These are phyloP conservation scores for Colletotrichum destructivum DNA, from an alignment of 2,329 filamentous ascomycete species.

Conservation along the genomic window DNA sequence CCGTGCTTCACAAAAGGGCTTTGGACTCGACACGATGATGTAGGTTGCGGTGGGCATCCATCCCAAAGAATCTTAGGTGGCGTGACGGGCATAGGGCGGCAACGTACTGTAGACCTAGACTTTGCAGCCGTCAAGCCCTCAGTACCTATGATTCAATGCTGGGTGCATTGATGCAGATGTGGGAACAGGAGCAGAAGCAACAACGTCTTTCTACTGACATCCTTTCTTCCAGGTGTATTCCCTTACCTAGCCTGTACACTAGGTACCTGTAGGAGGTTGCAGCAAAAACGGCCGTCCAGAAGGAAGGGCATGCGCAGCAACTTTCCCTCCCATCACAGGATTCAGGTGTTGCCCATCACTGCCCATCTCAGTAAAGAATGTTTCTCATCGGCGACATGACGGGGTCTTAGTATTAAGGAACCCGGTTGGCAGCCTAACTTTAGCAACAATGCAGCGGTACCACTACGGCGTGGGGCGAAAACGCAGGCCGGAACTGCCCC, in stretches of 20 bases:
- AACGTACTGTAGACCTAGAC: not conserved
- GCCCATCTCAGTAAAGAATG: constrained; percentile 21
- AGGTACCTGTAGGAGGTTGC: too few relatives aligned
- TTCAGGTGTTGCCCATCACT: constrained; percentile 20
- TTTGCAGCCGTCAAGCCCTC: not conserved
- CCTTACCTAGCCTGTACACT: too few relatives aligned
- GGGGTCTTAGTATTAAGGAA: constrained; percentile 3
- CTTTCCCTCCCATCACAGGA: not conserved
- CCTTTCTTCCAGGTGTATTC: too few relatives aligned
- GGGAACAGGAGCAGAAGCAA: constrained; percentile 6
- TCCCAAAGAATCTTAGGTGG: constrained; percentile 21
- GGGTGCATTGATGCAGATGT: not conserved
- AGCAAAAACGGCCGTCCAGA: not conserved
- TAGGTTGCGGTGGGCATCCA: constrained; percentile 28
- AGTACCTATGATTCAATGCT: too few relatives aligned
- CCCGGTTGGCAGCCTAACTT: constrained; percentile 31
- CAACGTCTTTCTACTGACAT: not conserved
- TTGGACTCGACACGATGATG: constrained; percentile 13
- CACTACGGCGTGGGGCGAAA: constrained; percentile 25
- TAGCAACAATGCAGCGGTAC: constrained; percentile 37
- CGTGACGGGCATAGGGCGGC: constrained; percentile 3
- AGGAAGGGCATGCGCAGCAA: not conserved
- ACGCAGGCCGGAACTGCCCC: constrained; percentile 21
- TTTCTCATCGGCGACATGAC: constrained; percentile 8
- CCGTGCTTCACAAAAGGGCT: constrained; percentile 23